Base-by-base conservation (phyloP, 805 yeast genomes). In the Cyberlindnera nakhonratchasimensis region DNA sequence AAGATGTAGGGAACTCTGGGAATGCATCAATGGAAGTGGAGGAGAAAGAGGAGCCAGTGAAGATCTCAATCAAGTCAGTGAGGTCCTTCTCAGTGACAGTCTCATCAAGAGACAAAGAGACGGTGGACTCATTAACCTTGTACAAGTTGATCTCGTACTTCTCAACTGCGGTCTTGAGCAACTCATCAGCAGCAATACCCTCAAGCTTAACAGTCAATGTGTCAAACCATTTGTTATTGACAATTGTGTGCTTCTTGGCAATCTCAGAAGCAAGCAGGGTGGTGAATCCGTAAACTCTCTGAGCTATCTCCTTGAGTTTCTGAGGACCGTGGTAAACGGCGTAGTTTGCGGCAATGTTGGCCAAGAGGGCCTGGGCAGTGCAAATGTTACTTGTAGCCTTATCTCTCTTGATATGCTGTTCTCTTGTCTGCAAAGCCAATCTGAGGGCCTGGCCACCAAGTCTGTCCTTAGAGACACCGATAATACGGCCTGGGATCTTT, bases 311-410 rank as follows among this genome's bases (percentile, higher is more conserved):
- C 56, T 71, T 75, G 55, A 93, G 72, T 11, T 97, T 96, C 52
- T 80, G 72, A 12, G 95, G 90, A 29, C 99, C 99, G 59, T 93
- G 99, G 67, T 90, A 93, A 23, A 93, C 96, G 5, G 90, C 96
- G 62, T 91, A 93, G 77, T 85, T 88, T 20, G 97, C 89, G 18
- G 97, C 82, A 70, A 93, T 88, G 63, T 93, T 93, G 16, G 99
- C 99, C 49, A 93, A 70, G 42, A 93, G 72, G 19, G 97, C 97
- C 71, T 93, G 99, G 8, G 99, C 96, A 16, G 99, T 93, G 70
- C 99, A 93, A 45, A 93, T 93, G 63, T 93, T 93, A 23, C 96
- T 88, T 16, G 99, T 93, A 13, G 99, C 99, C 67, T 86, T 90
- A 63, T 93, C 99, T 64, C 99, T 79, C 65, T 90, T 86, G 61